Percentiles rank a stretch among this genome's conserved stretches.
phyloP scores from a whole-genome alignment of 2,329 filamentous ascomycete genomes.

The Orbilia javanica region DNA sequence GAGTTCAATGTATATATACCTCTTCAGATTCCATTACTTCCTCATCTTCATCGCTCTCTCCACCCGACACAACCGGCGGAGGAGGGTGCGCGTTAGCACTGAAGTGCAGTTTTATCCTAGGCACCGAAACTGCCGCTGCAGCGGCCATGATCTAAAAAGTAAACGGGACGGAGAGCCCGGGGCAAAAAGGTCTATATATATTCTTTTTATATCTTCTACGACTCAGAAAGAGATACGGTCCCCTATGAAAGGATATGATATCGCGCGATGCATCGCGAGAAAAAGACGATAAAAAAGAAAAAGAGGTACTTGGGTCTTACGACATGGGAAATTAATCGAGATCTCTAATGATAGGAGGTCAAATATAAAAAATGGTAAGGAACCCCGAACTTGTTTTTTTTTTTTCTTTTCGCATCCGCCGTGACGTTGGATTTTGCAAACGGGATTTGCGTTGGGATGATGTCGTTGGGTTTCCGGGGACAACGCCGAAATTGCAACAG shows the following conservation, averaged over 20 bases:
- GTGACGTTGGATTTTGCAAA: constrained; percentile 41
- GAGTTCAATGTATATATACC: not conserved
- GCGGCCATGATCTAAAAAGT: not conserved
- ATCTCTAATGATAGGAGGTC: not conserved
- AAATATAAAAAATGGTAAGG: too few species aligned
- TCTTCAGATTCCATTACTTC: constrained; percentile 3
- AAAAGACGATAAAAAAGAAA: not conserved
- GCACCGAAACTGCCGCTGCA: not conserved
- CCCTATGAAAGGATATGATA: not conserved
- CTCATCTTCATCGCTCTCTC: not conserved
- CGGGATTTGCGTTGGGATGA: not conserved
- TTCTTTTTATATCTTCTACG: not conserved
- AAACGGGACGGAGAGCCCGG: not conserved
- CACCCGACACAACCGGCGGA: not conserved
- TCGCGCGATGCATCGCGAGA: not conserved
- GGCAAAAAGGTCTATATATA: not conserved
- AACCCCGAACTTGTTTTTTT: not conserved
- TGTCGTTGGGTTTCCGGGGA: not conserved
- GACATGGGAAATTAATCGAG: not conserved
- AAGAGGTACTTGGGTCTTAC: not conserved
- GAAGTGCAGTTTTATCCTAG: constrained; percentile 19
- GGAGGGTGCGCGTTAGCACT: not conserved
- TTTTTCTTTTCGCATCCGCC: not conserved
- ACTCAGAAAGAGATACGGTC: not conserved
- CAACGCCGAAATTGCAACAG: constrained; percentile 9